phyloP scores from a whole-genome alignment of 257 asterid genomes.

The Solanum piurae region DNA sequence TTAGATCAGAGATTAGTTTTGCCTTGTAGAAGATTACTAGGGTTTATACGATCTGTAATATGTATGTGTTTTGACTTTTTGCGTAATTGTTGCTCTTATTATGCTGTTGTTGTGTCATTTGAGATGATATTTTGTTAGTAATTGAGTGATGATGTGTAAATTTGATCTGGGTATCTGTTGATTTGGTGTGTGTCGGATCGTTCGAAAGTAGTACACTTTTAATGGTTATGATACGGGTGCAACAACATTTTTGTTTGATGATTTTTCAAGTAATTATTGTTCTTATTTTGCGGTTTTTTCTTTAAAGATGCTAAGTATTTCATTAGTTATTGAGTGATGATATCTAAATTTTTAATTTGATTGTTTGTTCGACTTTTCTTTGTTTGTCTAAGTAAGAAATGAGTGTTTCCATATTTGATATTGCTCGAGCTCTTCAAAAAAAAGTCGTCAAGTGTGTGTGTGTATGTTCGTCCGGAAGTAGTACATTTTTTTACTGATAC shows the following conservation, averaged over 20 bases:
- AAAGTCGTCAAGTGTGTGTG: not conserved
- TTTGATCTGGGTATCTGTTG: not conserved
- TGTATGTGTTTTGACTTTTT: not conserved
- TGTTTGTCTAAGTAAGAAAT: not conserved
- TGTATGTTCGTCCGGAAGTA: not conserved
- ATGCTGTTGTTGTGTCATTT: not conserved
- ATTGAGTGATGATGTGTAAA: not conserved
- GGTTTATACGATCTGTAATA: not conserved
- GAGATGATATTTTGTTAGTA: not conserved
- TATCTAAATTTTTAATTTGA: not conserved
- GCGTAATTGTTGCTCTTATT: not conserved
- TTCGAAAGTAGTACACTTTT: not conserved
- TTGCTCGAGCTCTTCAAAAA: not conserved
- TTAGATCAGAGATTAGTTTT: not conserved
- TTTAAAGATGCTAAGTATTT: not conserved
- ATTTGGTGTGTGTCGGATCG: not conserved
- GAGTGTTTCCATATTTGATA: not conserved
- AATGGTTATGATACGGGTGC: not conserved
- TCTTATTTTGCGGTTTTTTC: not conserved
- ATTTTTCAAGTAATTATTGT: not conserved
- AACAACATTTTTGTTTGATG: not conserved
- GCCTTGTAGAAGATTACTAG: not conserved
- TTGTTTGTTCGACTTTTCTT: not conserved
- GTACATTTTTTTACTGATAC: not conserved
- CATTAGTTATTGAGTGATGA: not conserved